A percentile compares a stretch with the other conserved stretches of the same genome.
phyloP scores from a whole-genome alignment of 148 eudicot species.

The Spergularia marina region DNA sequence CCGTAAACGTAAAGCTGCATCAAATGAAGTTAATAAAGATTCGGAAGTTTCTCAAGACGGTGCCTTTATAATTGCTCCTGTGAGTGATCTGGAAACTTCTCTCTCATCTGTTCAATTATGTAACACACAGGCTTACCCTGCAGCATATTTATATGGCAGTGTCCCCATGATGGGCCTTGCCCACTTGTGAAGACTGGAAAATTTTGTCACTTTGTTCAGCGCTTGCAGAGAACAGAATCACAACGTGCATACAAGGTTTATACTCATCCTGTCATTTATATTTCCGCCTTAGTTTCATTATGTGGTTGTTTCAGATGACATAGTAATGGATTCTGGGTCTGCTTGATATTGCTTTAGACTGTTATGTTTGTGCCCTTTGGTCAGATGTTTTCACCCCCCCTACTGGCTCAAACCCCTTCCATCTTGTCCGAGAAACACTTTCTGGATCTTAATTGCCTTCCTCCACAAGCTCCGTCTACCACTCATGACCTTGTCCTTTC shows the following conservation, averaged over 20 bases:
- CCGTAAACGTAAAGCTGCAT: constrained; percentile 50
- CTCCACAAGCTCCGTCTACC: neutral
- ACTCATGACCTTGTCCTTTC: neutral
- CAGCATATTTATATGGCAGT: constrained; percentile 36
- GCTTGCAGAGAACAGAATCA: constrained; percentile 81
- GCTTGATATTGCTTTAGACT: neutral
- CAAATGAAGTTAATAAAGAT: constrained; percentile 38
- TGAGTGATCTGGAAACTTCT: constrained; percentile 38
- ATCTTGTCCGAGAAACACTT: neutral
- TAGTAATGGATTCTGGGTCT: neutral
- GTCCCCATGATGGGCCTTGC: constrained; percentile 92
- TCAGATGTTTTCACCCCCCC: neutral
- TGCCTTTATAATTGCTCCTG: constrained; percentile 90
- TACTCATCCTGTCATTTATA: neutral
- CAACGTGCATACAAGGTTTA: constrained; percentile 84
- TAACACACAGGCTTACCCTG: constrained; percentile 1
- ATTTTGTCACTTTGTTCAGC: constrained; percentile 96
- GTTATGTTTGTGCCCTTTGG: neutral
- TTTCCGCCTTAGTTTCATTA: neutral
- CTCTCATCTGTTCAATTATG: neutral
- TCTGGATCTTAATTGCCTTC: neutral
- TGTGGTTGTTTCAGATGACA: neutral
- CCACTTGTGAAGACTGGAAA: constrained; percentile 74
- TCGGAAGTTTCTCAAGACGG: constrained; percentile 46
- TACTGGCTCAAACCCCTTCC: neutral